Evolutionary conservation across 208 protist species (phyloP), one percentile per base, ranked within the genome.

Genomic region (Trypanosoma cruzi): DNA sequence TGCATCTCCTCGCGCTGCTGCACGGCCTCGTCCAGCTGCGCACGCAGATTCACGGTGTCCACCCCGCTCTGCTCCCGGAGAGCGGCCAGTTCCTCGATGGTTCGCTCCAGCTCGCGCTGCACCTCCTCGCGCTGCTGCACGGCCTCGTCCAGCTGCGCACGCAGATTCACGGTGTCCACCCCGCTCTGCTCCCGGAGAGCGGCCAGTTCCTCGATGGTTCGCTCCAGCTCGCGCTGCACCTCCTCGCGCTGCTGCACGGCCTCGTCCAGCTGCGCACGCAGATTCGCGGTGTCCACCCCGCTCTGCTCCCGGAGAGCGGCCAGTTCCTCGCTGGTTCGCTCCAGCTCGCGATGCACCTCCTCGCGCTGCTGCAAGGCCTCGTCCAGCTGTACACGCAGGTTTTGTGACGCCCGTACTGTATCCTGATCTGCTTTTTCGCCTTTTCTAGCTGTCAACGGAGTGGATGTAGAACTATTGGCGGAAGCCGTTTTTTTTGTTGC

Each of bases 121-220:
- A 61, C 44, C 48, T 75, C 52, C 2, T 77, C 72, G 16, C 52
- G 72, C 64, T 77, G 46, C 22, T 10, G 65, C 52, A 56, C 29
- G 0, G 46, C 34, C 11, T 52, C 56, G 2, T 22, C 64, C 32
- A 73, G 14, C 44, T 73, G 46, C 24, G 34, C 52, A 42, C 64
- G 49, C 29, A 71, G 49, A 8, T 64, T 44, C 37, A 20, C 14
- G 18, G 50, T 22, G 6, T 60, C 64, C 22, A 10, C 40, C 5
- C 24, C 20, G 40, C 26, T 24, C 37, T 5, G 8, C 37, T 44
- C 37, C 5, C 37, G 37, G 13, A 44, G 5, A 13, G 8, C 13
- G 8, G 37, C 37, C 5, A 44, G 37, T 13, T 76, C 71, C 8
- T 8, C 34, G 18, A 28, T 28, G 36, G 31, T 28, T 6, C 22